Evolutionary conservation across 1,284 basidiomycete genomes (phyloP).

Genomic region (Leucoagaricus sp.): DNA sequence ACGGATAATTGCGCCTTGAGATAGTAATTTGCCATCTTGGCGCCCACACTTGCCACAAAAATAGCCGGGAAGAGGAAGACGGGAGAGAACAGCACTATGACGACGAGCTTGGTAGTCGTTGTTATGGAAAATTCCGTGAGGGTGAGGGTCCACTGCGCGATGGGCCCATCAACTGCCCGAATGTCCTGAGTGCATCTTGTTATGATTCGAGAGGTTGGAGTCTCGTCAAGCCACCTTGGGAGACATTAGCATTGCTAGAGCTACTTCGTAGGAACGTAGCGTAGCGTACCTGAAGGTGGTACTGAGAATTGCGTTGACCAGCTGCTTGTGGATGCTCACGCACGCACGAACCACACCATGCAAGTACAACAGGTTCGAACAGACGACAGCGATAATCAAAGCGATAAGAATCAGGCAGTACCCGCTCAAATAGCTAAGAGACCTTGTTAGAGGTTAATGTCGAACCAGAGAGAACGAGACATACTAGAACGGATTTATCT

Average conservation of each 20-base stretch:
- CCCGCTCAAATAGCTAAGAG: constrained; percentile 20
- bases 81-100: constrained; percentile 33
- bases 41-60: constrained; percentile 29
- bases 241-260: constrained; percentile 36
- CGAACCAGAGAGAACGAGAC: constrained; percentile 20
- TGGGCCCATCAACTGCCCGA: constrained; percentile 8
- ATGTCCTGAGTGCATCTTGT: constrained; percentile 61
- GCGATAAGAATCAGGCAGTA: constrained; percentile 15
- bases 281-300: constrained; percentile 42
- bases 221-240: constrained; percentile 50
- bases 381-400: not conserved
- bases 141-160: constrained; percentile 30
- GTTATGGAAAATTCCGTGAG: constrained; percentile 16
- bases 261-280: constrained; percentile 27
- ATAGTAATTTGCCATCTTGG: constrained; percentile 29
- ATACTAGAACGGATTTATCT: constrained; percentile 40
- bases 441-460: not conserved
- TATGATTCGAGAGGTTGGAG: constrained; percentile 54
- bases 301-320: constrained; percentile 31
- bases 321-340: constrained; percentile 17
- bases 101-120: constrained; percentile 34
- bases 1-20: constrained; percentile 65
- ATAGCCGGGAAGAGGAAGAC: constrained; percentile 34
- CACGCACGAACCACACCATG: constrained; percentile 5
- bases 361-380: constrained; percentile 12